These are phyloP conservation scores for Pinus tabuliformis DNA, from an alignment of 75 land plant genomes.

Conservation along the genomic window DNA sequence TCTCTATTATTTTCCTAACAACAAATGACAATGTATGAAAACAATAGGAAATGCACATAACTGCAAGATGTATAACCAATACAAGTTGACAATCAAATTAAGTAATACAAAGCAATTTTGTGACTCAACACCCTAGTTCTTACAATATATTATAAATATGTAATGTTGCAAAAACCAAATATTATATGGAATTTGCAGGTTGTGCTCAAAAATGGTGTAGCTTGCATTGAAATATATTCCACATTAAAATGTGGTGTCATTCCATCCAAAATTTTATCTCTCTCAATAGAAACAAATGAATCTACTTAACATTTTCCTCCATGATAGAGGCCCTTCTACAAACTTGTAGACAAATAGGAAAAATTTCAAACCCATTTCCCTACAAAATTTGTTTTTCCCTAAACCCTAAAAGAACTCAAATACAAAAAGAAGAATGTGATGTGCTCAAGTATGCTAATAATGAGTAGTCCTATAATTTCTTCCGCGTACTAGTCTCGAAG, in stretches of 20 bases:
- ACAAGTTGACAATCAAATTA: neutral
- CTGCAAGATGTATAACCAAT: neutral
- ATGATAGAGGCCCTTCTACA: neutral
- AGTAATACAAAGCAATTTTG: neutral
- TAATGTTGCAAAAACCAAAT: neutral
- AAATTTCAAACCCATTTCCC: neutral
- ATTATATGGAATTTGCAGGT: neutral
- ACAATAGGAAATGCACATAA: neutral
- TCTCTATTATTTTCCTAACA: neutral
- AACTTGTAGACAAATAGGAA: neutral
- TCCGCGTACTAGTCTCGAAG: neutral
- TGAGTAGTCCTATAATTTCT: neutral
- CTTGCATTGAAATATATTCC: neutral
- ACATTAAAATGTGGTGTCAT: constrained; percentile 45
- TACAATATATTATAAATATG: too few species aligned
- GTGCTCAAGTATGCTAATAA: neutral
- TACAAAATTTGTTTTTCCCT: constrained; percentile 1
- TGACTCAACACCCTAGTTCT: too few species aligned
- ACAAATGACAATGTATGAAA: neutral
- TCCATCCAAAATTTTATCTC: constrained; percentile 51
- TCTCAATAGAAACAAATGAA: constrained; percentile 11
- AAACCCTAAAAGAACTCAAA: neutral
- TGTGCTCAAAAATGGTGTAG: neutral
- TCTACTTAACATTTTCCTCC: neutral
- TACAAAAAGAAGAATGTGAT: neutral